Evolutionary conservation across 768 basidiomycete species (phyloP), one percentile per base, ranked within the genome.

Genomic region (Pulveroboletus sp.): DNA sequence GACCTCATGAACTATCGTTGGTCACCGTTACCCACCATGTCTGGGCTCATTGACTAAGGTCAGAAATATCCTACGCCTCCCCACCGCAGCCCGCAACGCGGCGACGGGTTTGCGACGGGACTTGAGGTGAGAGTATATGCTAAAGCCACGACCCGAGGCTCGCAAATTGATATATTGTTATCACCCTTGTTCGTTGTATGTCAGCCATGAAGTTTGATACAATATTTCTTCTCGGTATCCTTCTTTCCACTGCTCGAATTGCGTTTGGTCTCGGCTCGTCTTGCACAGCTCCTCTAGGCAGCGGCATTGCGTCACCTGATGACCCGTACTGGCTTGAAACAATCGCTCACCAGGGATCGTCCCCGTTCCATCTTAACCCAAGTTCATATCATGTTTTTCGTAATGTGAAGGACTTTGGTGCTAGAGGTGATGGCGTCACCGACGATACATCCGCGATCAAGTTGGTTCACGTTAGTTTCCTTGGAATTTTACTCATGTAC

Each of bases 371-470:
- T 60, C 51, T 79, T 0, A 69, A 76, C 57, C 19, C 57, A 23
- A 72, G 62, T 35, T 61, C 66, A 11, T 90, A 90, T 64, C 71
- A 80, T 41, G 84, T 89, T 16, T 89, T 87, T 66, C 77, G 87
- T 33, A 89, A 88, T 58, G 87, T 90, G 39, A 87, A 84, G 51
- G 72, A 75, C 44, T 76, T 69, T 52, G 74, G 80, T 38, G 79
- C 80, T 38, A 70, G 63, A 43, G 73, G 72, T n/a, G 80, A 87
- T 66, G 87, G 87, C 46, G 68, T 80, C 3, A 78, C 80, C 4
- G 88, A 90, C 58, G 88, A 90, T 54, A 87, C 87, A 6, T 74
- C 68, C 23, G 86, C 88, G 3, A 87, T 88, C 62, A 87, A 85
- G 84, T 82, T 43, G 14, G 45, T 33, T 24, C 10, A 47, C 33